These are phyloP conservation scores for Neolecta irregularis DNA, from an alignment of 1,139 yeast genomes.

Conservation along the genomic window DNA sequence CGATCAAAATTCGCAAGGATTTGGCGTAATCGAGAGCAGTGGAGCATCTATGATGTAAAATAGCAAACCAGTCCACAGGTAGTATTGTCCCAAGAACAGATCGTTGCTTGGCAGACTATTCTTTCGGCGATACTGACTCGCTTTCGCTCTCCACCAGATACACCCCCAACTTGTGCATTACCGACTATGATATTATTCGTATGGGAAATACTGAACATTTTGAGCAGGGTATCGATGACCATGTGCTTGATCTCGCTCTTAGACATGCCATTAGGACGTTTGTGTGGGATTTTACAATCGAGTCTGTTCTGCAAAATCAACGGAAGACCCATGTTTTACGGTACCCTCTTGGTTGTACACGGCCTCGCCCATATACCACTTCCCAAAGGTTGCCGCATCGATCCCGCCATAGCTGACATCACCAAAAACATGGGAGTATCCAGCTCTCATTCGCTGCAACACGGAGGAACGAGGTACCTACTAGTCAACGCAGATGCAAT, in stretches of 20 bases:
- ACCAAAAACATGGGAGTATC: too few relatives aligned
- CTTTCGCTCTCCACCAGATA: slow-evolving; percentile 74
- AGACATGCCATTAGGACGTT: not conserved
- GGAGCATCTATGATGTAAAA: too few relatives aligned
- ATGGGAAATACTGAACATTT: slow-evolving; percentile 53
- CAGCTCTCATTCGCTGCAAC: too few relatives aligned
- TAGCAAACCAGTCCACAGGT: slow-evolving; percentile 66
- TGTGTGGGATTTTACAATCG: slow-evolving; percentile 1
- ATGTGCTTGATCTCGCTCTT: slow-evolving; percentile 33
- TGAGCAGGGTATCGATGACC: slow-evolving; percentile 23
- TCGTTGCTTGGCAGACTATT: slow-evolving; percentile 40
- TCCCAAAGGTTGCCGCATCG: slow-evolving; percentile 31
- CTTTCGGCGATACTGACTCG: slow-evolving; percentile 61
- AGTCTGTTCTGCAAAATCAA: not conserved
- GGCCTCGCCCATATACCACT: slow-evolving; percentile 49
- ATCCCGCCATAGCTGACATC: slow-evolving; percentile 38
- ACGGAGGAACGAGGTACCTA: too few relatives aligned
- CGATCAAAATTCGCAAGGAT: slow-evolving; percentile 51
- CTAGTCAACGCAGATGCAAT: too few relatives aligned
- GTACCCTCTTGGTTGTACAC: slow-evolving; percentile 51
- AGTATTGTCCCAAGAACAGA: slow-evolving; percentile 62
- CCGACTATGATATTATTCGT: slow-evolving; percentile 56
- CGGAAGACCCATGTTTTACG: slow-evolving; percentile 16
- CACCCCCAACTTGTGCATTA: slow-evolving; percentile 57
- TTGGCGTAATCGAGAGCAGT: slow-evolving; percentile 62